Evolutionary conservation across 768 basidiomycete genomes (phyloP), one percentile per base, ranked within the genome.

Genomic region (Calocybe gangraenosa): DNA sequence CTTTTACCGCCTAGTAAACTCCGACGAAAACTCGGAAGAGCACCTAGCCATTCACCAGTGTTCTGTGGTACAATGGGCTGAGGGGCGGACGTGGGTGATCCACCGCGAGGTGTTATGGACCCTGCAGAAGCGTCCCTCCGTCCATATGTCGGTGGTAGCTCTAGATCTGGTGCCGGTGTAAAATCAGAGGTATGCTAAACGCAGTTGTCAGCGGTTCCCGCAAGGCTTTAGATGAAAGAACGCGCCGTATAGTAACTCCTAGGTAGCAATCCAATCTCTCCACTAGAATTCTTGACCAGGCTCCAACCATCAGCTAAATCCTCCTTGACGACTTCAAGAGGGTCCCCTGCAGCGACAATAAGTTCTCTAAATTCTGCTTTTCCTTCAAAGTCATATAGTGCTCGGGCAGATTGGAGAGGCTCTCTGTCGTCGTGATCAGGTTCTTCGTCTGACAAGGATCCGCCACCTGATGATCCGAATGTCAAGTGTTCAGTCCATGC

Each of bases 281-380:
- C 79, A n/a, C 61, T 66, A 9, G 54, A 62, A 47, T 68, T 73
- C 64, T 70, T 78, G 11, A 84, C 83, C 28, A 91, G 68, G 64
- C 88, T 89, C 88, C 88, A 90, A 4, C 87, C 88, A 51, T 89
- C 85, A 6, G 79, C 81, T 1, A 81, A 69, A 42, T 87, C 74
- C 49, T 87, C 84, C 50, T 78, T 82, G 40, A 92, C 56, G n/a
- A 89, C 66, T 38, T 82, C 77, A 17, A 92, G 60, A 49, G 74
- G 74, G 51, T 88, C 84, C 10, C 88, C 87, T 1, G 84, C 85
- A 44, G 71, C 69, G 14, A 88, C 77, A 6, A 60, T 69, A 18
- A 91, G 71, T 61, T 91, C 88, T 35, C 81, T 70, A 54, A 85
- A 88, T 54, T 89, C 84, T 0, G 74, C 65, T 59, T 87, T 84